These are phyloP conservation scores for Dothidotthia symphoricarpi DNA, from an alignment of 2,329 filamentous ascomycete genomes.

Conservation along the genomic window DNA sequence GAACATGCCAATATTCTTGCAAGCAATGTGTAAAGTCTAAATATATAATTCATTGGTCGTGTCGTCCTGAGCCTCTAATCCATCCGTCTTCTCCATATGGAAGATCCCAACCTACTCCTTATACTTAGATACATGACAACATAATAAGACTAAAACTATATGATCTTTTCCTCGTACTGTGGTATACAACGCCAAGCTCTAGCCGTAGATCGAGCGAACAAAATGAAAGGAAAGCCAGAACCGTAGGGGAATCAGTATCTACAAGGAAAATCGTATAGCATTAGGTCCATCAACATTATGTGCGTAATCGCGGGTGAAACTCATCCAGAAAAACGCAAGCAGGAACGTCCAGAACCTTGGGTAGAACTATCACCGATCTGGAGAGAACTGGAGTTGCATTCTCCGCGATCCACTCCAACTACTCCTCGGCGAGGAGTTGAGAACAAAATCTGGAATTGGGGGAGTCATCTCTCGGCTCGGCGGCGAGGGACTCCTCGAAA, in stretches of 20 bases:
- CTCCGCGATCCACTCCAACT: slow-evolving; percentile 36
- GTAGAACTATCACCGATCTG: slow-evolving; percentile 14
- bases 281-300: slow-evolving; percentile 3
- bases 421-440: slow-evolving; percentile 42
- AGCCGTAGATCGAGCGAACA: not conserved
- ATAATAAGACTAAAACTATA: no score
- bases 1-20: no score
- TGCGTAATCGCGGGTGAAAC: not conserved
- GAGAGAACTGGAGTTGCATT: slow-evolving; percentile 27
- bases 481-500: slow-evolving; percentile 37
- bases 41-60: no score
- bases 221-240: not conserved
- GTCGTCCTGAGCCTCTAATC: no score
- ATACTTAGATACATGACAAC: no score
- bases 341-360: not conserved
- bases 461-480: slow-evolving; percentile 41
- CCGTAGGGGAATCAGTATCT: not conserved
- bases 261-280: slow-evolving; percentile 11
- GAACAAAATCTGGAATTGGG: slow-evolving; percentile 46
- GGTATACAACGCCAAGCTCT: no score
- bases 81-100: no score
- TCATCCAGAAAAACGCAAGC: not conserved
- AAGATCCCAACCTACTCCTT: no score
- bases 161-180: no score
- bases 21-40: no score